Percentiles rank a stretch among this genome's conserved stretches.
Conservation (phyloP, 169 alveolate genomes). For the Plasmodium coatneyi region DNA sequence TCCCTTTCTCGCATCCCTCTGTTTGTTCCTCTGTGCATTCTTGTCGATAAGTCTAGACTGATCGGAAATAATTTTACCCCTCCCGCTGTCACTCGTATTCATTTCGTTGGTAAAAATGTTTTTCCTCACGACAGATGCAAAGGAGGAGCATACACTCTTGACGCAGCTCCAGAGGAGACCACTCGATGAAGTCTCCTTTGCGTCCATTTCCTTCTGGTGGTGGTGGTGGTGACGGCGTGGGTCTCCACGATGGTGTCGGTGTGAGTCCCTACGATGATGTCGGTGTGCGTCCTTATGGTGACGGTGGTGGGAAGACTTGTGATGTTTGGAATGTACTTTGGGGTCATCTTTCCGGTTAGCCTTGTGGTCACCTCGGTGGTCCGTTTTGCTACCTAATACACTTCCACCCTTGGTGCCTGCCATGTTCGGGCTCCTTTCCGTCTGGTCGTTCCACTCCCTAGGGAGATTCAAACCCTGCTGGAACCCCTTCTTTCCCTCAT, state of each 20-base stretch:
- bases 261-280: background rate
- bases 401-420: too few relatives aligned
- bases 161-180: conserved; percentile 49
- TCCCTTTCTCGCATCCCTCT: background rate
- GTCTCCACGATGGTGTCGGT: background rate
- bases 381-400: too few relatives aligned
- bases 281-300: background rate
- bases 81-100: background rate
- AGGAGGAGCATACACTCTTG: conserved; percentile 32
- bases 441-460: background rate
- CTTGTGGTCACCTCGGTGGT: background rate
- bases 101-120: conserved; percentile 24
- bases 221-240: background rate
- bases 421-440: background rate
- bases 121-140: conserved; percentile 37
- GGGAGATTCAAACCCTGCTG: background rate
- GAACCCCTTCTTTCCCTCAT: background rate
- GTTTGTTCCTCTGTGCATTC: conserved; percentile 13
- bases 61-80: conserved; percentile 9
- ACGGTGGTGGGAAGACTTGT: background rate
- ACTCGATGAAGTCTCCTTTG: background rate
- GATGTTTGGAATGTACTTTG: background rate
- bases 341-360: background rate
- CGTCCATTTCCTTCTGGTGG: background rate
- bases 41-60: conserved; percentile 26